Percentiles rank a stretch among this genome's conserved stretches.
Conservation (phyloP, 768 basidiomycete genomes). For the Candolleomyces aberdarensis region DNA sequence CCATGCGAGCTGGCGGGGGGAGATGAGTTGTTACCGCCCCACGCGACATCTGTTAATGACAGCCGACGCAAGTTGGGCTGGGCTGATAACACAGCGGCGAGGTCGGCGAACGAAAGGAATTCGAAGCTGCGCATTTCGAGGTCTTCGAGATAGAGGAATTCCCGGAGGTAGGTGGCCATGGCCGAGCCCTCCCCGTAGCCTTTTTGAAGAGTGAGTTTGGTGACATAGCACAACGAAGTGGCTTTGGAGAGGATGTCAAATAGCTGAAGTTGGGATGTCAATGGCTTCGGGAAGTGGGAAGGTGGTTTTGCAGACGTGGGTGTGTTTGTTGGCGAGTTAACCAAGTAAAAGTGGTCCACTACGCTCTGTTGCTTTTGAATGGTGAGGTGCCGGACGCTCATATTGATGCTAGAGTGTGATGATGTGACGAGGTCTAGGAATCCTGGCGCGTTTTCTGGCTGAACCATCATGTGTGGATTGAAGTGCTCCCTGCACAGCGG, state of each 20-base stretch:
- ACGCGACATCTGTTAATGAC: constrained; percentile 20
- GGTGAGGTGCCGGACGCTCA: constrained; percentile 1
- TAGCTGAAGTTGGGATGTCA: not conserved
- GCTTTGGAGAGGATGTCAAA: constrained; percentile 4
- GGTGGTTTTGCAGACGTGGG: not conserved
- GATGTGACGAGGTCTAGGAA: constrained; percentile 8
- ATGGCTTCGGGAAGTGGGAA: not conserved
- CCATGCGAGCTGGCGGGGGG: not conserved
- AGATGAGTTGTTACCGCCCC: constrained; percentile 10
- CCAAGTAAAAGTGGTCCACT: constrained; percentile 8
- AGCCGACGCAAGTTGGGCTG: constrained; percentile 17
- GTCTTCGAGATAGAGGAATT: constrained; percentile 18
- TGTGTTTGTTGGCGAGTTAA: not conserved
- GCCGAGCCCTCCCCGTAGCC: constrained; percentile 5
- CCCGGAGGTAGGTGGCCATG: constrained; percentile 8
- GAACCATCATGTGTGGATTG: constrained; percentile 1
- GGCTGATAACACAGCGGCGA: constrained; percentile 18
- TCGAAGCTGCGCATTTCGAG: constrained; percentile 23
- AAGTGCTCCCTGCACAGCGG: constrained; percentile 10
- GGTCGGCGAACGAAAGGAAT: constrained; percentile 19
- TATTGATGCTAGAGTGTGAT: not conserved
- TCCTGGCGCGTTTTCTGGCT: constrained; percentile 1
- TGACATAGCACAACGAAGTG: not conserved
- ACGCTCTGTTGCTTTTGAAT: constrained; percentile 7
- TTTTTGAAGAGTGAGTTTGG: constrained; percentile 8